Conservation (phyloP, 768 basidiomycete genomes). For the Pleurotus djamor region DNA sequence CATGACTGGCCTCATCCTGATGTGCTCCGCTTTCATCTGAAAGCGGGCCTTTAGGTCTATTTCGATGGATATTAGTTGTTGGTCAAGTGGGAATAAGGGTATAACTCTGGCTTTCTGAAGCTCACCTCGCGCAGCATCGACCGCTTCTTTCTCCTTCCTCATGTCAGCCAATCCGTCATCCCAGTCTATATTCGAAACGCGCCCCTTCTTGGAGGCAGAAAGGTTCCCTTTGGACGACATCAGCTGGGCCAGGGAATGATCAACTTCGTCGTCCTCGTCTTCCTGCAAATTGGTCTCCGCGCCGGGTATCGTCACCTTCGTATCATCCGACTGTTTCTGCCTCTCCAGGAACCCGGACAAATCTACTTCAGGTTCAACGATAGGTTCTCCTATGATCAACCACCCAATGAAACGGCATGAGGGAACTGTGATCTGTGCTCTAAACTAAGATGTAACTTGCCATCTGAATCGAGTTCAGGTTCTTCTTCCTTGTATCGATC, state of each 20-base stretch:
- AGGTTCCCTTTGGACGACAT: constrained; percentile 20
- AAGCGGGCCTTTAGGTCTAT: constrained; percentile 62
- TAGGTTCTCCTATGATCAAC: constrained; percentile 50
- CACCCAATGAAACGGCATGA: neutral
- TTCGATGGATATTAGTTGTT: neutral
- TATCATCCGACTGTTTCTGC: constrained; percentile 47
- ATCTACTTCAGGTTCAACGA: constrained; percentile 72
- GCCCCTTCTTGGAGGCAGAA: constrained; percentile 52
- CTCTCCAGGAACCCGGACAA: constrained; percentile 62
- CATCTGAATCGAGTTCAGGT: constrained; percentile 69
- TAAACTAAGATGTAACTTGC: constrained; percentile 29
- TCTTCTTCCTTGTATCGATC: constrained; percentile 75
- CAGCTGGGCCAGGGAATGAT: constrained; percentile 55
- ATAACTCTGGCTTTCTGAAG: constrained; percentile 6
- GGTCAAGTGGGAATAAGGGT: neutral
- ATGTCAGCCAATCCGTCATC: constrained; percentile 62
- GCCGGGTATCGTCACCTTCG: constrained; percentile 8
- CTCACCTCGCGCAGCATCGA: constrained; percentile 75
- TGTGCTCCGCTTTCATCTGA: constrained; percentile 49
- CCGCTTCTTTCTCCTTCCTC: constrained; percentile 66
- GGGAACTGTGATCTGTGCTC: neutral
- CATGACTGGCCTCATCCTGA: constrained; percentile 32
- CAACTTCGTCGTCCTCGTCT: constrained; percentile 58
- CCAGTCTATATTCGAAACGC: constrained; percentile 65
- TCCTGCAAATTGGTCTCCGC: constrained; percentile 16